Base-by-base conservation (phyloP, 2,329 filamentous ascomycete genomes). In the Alternaria rosae region DNA sequence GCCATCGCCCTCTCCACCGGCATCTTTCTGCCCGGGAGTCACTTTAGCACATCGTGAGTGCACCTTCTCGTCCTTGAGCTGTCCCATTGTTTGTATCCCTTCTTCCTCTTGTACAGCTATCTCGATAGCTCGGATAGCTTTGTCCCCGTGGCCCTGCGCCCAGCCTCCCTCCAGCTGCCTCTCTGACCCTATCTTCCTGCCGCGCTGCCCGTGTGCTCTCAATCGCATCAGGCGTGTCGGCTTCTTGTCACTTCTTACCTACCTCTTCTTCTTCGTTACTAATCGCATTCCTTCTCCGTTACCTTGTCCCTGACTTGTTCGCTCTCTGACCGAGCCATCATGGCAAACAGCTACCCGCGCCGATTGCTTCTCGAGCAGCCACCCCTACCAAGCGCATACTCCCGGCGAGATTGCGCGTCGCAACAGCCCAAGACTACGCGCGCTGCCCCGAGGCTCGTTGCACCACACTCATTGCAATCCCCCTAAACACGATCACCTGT, bases 331-430 rank as follows among this genome's bases (percentile, higher is more conserved):
- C 73, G 74, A 73, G 76, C 74, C 77, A 70, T 76, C 67, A 75
- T 79, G 78, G 79, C 78, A 80, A 80, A 80, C 77, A 81, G 78
- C 76, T 78, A 68, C 68, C 60, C 61, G 57, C 54, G 57, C 57
- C 73, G 65, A 74, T 76, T 76, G 74, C 70, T 70, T 64, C 38
- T 66, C 70, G 65, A 68, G 69, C 66, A 56, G 65, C 70, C 61
- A 66, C 67, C 62, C 43, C 61, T 61, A 61, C 62, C 62, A 66
- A 60, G 65, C 64, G 67, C 68, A 56, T 68, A 71, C 69, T 70
- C 67, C 68, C 54, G 65, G 69, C 70, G 66, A 69, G 62, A 62
- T 69, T 67, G 68, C 65, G 62, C 59, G 52, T 62, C 43, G 41
- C 20, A 65, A 51, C 58, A 66, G 70, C 58, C 70, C 57, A 57